Percentiles rank a stretch among this genome's conserved stretches.
These are phyloP conservation scores for Suhomyces tanzawaensis DNA, from an alignment of 805 yeast genomes.

Conservation along the genomic window DNA sequence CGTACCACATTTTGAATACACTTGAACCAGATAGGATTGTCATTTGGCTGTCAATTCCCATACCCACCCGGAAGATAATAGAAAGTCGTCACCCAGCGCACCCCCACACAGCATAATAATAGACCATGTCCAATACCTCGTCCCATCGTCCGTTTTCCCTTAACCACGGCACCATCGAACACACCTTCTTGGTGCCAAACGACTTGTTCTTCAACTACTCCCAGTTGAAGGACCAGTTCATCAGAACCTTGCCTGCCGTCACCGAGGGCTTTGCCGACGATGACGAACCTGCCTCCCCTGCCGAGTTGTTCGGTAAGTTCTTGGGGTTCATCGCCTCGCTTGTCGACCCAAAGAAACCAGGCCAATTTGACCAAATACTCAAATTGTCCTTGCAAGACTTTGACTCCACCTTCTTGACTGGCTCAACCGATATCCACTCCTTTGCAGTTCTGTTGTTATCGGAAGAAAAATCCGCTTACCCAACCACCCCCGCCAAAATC, in stretches of 20 bases:
- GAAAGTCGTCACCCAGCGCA: background rate
- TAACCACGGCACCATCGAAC: slow-evolving; percentile 84
- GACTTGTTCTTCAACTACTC: slow-evolving; percentile 74
- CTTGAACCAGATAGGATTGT: background rate
- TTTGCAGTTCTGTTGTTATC: slow-evolving; percentile 69
- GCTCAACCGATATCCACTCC: slow-evolving; percentile 73
- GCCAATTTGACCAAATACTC: slow-evolving; percentile 61
- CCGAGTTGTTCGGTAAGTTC: slow-evolving; percentile 81
- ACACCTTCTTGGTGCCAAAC: slow-evolving; percentile 83
- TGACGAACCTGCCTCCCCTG: slow-evolving; percentile 82
- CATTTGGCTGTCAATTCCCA: too few species aligned
- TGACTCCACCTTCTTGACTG: slow-evolving; percentile 69
- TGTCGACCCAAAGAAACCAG: slow-evolving; percentile 42
- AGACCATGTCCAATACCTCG: slow-evolving; percentile 11
- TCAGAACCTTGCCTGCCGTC: slow-evolving; percentile 68
- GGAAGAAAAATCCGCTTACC: slow-evolving; percentile 47
- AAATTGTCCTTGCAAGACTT: slow-evolving; percentile 75
- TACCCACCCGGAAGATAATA: background rate
- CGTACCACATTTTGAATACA: background rate
- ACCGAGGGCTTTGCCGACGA: slow-evolving; percentile 85
- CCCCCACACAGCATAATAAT: background rate
- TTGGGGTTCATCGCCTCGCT: slow-evolving; percentile 66
- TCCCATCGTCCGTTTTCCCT: slow-evolving; percentile 73
- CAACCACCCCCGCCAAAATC: slow-evolving; percentile 70
- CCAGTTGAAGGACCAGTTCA: slow-evolving; percentile 84